These are phyloP conservation scores for Fagus sylvatica DNA, from an alignment of 306 rosid genomes.

Conservation along the genomic window DNA sequence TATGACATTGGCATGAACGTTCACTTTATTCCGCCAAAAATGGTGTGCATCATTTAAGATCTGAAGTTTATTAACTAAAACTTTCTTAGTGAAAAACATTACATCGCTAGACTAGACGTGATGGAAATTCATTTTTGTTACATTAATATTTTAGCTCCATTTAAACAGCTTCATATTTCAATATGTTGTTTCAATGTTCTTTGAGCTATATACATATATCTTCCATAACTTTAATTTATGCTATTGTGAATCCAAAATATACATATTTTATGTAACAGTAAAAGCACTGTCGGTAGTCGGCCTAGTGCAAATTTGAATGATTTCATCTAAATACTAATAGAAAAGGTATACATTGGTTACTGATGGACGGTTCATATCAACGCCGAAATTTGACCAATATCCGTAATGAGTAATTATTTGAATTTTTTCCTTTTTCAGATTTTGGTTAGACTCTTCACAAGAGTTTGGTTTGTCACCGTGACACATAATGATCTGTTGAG, in stretches of 20 bases:
- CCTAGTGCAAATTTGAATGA: constrained; percentile 2
- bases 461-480: background rate
- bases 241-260: too few species aligned
- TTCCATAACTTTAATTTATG: too few species aligned
- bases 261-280: too few species aligned
- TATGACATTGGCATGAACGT: too few species aligned
- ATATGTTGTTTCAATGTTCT: background rate
- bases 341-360: background rate
- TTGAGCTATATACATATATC: too few species aligned
- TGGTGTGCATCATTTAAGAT: too few species aligned
- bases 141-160: background rate
- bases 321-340: background rate
- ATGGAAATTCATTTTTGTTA: background rate
- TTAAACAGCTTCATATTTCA: background rate
- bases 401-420: background rate
- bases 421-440: background rate
- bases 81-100: too few species aligned
- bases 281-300: background rate
- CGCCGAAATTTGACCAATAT: background rate
- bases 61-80: too few species aligned
- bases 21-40: too few species aligned
- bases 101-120: too few species aligned
- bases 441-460: background rate
- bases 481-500: background rate
- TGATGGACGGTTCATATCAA: background rate